Evolutionary conservation across 495 filamentous ascomycete species (phyloP).

Genomic region (Evernia prunastri): DNA sequence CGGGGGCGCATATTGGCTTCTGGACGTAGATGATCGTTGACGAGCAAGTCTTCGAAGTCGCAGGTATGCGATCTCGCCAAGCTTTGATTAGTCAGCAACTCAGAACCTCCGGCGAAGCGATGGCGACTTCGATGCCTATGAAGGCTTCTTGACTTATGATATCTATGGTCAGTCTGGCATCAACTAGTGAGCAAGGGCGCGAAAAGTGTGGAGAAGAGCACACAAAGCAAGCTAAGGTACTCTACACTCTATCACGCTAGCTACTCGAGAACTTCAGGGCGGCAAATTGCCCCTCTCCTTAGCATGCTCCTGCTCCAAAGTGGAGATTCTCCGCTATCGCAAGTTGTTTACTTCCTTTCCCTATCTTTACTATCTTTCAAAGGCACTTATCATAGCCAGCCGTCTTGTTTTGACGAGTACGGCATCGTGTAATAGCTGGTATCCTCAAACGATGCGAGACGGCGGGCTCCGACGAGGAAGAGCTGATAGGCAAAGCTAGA

Average conservation of each 20-base stretch:
- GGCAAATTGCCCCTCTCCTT: too few species aligned
- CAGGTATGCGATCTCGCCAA: background rate
- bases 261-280: too few species aligned
- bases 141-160: too few species aligned
- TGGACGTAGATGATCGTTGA: background rate
- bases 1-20: constrained; percentile 18
- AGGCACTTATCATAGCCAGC: background rate
- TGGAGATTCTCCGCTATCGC: too few species aligned
- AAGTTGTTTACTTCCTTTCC: background rate
- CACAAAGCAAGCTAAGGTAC: too few species aligned
- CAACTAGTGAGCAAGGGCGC: too few species aligned
- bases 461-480: constrained; percentile 7
- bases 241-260: too few species aligned
- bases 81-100: background rate
- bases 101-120: too few species aligned
- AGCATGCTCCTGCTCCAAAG: too few species aligned
- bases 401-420: background rate
- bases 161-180: too few species aligned
- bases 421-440: background rate
- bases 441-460: background rate
- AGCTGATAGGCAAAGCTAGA: background rate
- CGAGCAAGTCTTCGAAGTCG: background rate
- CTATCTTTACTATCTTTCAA: background rate
- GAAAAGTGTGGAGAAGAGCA: too few species aligned
- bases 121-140: too few species aligned